phyloP scores from a whole-genome alignment of 495 filamentous ascomycete genomes.

The Paragyromitra xinjiangensis region DNA sequence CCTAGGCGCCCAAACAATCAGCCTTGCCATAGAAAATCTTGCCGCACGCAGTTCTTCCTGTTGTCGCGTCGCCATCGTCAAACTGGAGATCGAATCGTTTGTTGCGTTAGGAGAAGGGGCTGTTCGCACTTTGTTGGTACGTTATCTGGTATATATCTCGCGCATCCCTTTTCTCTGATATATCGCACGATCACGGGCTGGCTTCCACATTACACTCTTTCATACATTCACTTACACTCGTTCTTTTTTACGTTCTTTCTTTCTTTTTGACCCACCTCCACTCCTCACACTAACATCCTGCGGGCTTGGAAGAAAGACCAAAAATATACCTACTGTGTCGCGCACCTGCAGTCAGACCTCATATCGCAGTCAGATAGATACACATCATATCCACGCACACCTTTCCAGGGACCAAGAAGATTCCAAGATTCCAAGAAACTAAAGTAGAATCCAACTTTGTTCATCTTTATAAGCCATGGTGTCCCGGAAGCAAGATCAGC shows the following conservation, averaged over 20 bases:
- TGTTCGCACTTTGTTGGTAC: constrained; percentile 32
- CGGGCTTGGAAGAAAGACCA: constrained; percentile 19
- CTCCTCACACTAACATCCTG: constrained; percentile 12
- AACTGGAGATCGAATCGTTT: constrained; percentile 21
- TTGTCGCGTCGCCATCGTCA: constrained; percentile 14
- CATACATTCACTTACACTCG: constrained; percentile 4
- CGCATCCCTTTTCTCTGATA: constrained; percentile 34
- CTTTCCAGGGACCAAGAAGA: neutral
- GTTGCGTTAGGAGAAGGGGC: constrained; percentile 27
- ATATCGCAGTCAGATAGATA: constrained; percentile 37
- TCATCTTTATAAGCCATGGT: constrained; percentile 41
- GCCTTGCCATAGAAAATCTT: constrained; percentile 42
- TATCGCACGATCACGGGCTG: constrained; percentile 44
- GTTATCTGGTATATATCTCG: constrained; percentile 41
- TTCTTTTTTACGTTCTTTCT: neutral
- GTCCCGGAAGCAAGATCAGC: constrained; percentile 41
- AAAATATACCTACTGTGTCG: constrained; percentile 27
- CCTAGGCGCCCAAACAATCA: constrained; percentile 44
- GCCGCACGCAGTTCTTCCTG: constrained; percentile 29
- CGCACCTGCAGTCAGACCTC: constrained; percentile 19
- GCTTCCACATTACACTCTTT: constrained; percentile 23
- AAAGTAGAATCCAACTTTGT: neutral
- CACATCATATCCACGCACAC: constrained; percentile 27
- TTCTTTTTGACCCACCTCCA: constrained; percentile 33
- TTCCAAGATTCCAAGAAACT: neutral